These are phyloP conservation scores for Hypoxylon rubiginosum DNA, from an alignment of 2,329 filamentous ascomycete genomes.

Conservation along the genomic window DNA sequence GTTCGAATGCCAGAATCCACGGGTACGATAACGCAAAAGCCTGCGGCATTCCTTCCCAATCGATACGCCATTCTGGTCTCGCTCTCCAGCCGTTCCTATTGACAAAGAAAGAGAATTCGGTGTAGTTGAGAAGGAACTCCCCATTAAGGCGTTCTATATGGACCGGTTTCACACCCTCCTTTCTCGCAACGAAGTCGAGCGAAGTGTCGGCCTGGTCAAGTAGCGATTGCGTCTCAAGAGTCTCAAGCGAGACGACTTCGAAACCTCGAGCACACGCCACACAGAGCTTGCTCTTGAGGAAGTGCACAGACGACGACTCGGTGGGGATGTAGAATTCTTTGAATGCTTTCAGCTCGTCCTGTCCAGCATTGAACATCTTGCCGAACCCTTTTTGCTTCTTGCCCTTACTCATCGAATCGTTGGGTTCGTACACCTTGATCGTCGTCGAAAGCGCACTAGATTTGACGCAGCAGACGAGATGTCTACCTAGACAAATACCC, in stretches of 20 bases:
- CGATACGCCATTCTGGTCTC: conserved; percentile 94
- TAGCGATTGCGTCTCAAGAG: conserved; percentile 96
- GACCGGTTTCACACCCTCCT: conserved; percentile 93
- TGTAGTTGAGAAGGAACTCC: conserved; percentile 98
- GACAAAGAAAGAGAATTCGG: conserved; percentile 99
- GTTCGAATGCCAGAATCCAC: conserved; percentile 97
- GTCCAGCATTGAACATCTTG: conserved; percentile 93
- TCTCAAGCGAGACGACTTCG: conserved; percentile 96
- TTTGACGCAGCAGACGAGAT: conserved; percentile 96
- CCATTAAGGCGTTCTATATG: conserved; percentile 97
- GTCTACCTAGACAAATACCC: conserved; percentile 92
- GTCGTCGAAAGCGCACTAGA: conserved; percentile 93
- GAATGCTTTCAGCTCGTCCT: conserved; percentile 95
- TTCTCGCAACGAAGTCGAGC: conserved; percentile 94
- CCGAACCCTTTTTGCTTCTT: conserved; percentile 96
- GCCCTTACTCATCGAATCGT: conserved; percentile 91
- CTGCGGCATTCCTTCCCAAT: conserved; percentile 95
- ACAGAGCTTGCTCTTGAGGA: conserved; percentile 95
- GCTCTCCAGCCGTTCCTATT: conserved; percentile 98
- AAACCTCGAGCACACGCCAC: conserved; percentile 96
- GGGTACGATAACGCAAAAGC: conserved; percentile 95
- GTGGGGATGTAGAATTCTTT: conserved; percentile 99
- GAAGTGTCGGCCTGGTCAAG: conserved; percentile 98
- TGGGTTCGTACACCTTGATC: conserved; percentile 99
- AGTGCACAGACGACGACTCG: conserved; percentile 98